Base-by-base conservation (phyloP, 352 stramenopile species). In the Globisporangium polare region DNA sequence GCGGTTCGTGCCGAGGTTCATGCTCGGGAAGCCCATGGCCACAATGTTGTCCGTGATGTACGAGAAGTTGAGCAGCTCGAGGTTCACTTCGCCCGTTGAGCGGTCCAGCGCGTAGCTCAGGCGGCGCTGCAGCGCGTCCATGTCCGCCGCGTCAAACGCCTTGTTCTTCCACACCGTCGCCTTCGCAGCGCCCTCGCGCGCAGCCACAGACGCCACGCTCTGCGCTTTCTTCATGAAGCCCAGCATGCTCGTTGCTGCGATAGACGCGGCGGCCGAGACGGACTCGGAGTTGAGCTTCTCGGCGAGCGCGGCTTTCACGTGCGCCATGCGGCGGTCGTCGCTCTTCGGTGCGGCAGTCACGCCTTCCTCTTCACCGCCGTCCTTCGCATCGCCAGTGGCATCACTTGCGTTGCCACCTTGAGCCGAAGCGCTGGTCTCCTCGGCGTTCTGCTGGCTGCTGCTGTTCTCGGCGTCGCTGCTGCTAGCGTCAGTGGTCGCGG, bases 21-120 rank as follows among this genome's bases (percentile, higher is more conserved):
- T 91, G 68, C 83, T 95, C 29, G 92, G 92, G 65, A 97, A 98
- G 43, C 85, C 87, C 89, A 97, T 97, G 18, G 87, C 88, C 26
- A 98, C 82, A 20, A 98, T 62, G 59, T 77, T 88, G 24, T 94
- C 80, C 22, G 74, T 95, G 29, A 98, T 74, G 72, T 97, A 97
- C 55, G 90, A 91, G 35, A 97, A 92, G 67, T 98, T 96, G 27
- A 97, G 80, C 63, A 94, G 65, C 24, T 93, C 77, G 12, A 97
- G 54, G 67, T 95, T 93, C 49, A 94, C 83, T 53, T 91, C 83
- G 45, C 75, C 85, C 18, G 78, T 85, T 5, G 83, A 88, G 13
- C 81, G 82, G 56, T 95, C 86, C 39, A 95, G 71, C 33, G 84
- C 84, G 58, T 92, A 83, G 71, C 81, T 94, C 43, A 95, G 67